phyloP scores from a whole-genome alignment of 2,329 filamentous ascomycete species.

The Dactylonectria macrodidyma region DNA sequence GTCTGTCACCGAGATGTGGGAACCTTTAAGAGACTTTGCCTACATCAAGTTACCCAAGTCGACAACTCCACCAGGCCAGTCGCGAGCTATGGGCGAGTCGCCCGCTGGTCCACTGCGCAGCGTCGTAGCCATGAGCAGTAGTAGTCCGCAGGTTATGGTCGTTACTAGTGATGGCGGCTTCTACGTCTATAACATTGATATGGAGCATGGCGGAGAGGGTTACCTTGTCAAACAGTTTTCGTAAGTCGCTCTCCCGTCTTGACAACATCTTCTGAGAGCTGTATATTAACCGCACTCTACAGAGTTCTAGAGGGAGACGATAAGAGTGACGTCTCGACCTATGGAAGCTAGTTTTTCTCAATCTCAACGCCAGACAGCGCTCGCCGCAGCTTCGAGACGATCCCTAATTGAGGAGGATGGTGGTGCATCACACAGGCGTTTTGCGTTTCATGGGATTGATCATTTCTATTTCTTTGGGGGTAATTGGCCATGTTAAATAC shows the following conservation, averaged over 20 bases:
- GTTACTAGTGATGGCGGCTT: conserved; percentile 97
- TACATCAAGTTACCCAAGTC: conserved; percentile 92
- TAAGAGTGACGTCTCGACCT: conserved; percentile 65
- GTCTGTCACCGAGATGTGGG: conserved; percentile 98
- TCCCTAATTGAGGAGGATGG: neutral
- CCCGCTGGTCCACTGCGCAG: conserved; percentile 76
- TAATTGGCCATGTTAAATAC: conserved; percentile 28
- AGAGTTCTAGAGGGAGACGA: conserved; percentile 71
- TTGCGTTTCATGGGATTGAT: conserved; percentile 8
- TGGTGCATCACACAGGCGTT: conserved; percentile 19
- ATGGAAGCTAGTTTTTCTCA: conserved; percentile 49
- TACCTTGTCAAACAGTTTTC: conserved; percentile 93
- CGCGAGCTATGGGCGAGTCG: conserved; percentile 50
- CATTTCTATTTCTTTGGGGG: conserved; percentile 15
- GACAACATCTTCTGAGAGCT: neutral
- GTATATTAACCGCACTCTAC: conserved; percentile 15
- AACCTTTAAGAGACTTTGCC: conserved; percentile 93
- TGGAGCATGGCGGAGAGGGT: conserved; percentile 95
- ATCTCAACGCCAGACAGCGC: neutral
- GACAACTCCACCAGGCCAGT: conserved; percentile 34
- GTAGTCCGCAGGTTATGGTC: conserved; percentile 96
- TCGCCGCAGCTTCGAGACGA: neutral
- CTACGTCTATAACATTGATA: conserved; percentile 94
- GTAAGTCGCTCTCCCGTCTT: conserved; percentile 68
- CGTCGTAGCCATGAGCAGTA: conserved; percentile 98